These are phyloP conservation scores for Aspergillus uvarum DNA, from an alignment of 2,329 filamentous ascomycete species.

Conservation along the genomic window DNA sequence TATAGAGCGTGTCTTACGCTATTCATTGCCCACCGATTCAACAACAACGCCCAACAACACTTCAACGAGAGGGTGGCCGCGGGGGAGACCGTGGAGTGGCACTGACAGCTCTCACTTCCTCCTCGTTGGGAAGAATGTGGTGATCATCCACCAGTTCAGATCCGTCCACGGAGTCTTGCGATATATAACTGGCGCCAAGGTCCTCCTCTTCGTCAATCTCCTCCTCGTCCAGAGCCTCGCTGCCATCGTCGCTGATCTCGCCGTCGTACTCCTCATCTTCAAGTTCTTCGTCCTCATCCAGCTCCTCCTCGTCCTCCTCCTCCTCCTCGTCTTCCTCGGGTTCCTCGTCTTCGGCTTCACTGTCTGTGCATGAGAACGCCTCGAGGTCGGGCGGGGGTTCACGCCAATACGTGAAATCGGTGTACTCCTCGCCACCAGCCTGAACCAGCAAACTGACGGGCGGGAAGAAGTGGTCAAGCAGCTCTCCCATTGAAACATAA, in stretches of 20 bases:
- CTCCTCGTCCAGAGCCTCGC: constrained; percentile 49
- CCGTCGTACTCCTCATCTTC: constrained; percentile 45
- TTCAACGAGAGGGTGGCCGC: constrained; percentile 7
- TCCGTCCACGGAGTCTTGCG: constrained; percentile 47
- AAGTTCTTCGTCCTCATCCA: constrained; percentile 48
- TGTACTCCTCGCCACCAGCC: constrained; percentile 89
- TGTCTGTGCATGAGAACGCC: constrained; percentile 84
- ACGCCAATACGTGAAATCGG: constrained; percentile 96
- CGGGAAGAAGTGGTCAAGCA: constrained; percentile 97
- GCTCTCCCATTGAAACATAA: constrained; percentile 94
- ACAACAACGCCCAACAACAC: background rate
- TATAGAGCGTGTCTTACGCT: constrained; percentile 2
- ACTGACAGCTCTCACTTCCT: constrained; percentile 1
- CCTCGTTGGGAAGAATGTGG: constrained; percentile 21
- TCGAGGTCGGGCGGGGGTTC: constrained; percentile 79
- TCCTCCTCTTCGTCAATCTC: constrained; percentile 56
- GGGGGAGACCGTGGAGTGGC: background rate
- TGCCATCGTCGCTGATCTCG: constrained; percentile 51
- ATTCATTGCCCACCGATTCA: background rate
- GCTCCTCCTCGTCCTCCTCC: constrained; percentile 46
- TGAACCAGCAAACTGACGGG: constrained; percentile 83
- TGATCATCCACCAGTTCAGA: constrained; percentile 45
- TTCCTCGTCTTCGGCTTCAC: constrained; percentile 49
- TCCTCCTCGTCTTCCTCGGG: constrained; percentile 53
- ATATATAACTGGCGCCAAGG: constrained; percentile 38